Percentiles rank a stretch among this genome's conserved stretches.
Evolutionary conservation across 2,329 filamentous ascomycete genomes (phyloP).

Genomic region (Xylariaceae sp.): DNA sequence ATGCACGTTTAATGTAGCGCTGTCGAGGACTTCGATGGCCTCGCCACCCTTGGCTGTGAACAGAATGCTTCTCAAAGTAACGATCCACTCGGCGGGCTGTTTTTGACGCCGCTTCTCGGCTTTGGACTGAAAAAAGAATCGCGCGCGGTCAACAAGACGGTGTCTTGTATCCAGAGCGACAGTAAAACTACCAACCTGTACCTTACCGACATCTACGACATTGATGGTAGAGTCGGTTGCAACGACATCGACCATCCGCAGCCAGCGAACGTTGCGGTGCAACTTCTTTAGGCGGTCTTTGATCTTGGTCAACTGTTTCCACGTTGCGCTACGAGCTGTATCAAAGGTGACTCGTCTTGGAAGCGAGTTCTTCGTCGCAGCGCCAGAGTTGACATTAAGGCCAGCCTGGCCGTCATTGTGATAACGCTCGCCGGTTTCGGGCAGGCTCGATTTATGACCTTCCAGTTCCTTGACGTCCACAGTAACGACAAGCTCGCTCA

Average conservation of each 20-base stretch:
- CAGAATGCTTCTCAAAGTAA: slow-evolving; percentile 82
- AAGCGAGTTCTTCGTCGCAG: slow-evolving; percentile 39
- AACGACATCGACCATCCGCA: slow-evolving; percentile 87
- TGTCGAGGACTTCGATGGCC: slow-evolving; percentile 86
- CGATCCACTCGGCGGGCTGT: slow-evolving; percentile 91
- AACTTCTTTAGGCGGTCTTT: slow-evolving; percentile 88
- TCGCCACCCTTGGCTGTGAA: slow-evolving; percentile 87
- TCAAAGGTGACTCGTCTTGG: slow-evolving; percentile 39
- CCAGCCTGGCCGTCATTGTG: slow-evolving; percentile 31
- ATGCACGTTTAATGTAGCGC: slow-evolving; percentile 86
- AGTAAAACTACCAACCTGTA: slow-evolving; percentile 84
- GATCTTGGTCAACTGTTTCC: slow-evolving; percentile 76
- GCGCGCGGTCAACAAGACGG: slow-evolving; percentile 88
- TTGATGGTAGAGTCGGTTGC: slow-evolving; percentile 80
- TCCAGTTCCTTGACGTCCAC: slow-evolving; percentile 75
- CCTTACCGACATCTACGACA: slow-evolving; percentile 78
- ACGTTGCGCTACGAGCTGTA: slow-evolving; percentile 70
- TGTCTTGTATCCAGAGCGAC: slow-evolving; percentile 88
- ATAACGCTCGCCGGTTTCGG: slow-evolving; percentile 40
- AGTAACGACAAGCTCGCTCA: slow-evolving; percentile 85
- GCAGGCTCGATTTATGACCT: slow-evolving; percentile 49
- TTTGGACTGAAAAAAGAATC: slow-evolving; percentile 83
- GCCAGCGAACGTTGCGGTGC: slow-evolving; percentile 85
- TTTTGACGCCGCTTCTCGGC: slow-evolving; percentile 64
- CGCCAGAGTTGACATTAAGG: slow-evolving; percentile 27